Evolutionary conservation across 2,329 filamentous ascomycete genomes (phyloP).

Genomic region (Thelonectria rubi): DNA sequence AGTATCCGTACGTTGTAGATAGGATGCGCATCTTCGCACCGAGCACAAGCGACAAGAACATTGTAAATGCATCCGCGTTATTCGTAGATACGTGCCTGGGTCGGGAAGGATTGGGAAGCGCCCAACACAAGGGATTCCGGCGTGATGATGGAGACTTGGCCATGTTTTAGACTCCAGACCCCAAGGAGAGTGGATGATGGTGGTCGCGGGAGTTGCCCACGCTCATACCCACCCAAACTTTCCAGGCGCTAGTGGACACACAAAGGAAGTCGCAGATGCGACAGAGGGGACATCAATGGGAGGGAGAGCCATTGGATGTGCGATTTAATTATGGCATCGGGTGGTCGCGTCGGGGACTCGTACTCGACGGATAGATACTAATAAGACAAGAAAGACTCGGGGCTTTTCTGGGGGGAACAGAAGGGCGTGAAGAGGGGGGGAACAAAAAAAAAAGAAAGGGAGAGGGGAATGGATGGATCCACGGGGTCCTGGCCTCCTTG

Average conservation of each 20-base stretch:
- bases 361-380: conserved; percentile 12
- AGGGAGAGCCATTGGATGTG: too few species aligned
- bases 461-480: conserved; percentile 25
- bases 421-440: not conserved
- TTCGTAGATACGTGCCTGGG: too few species aligned
- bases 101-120: too few species aligned
- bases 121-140: too few species aligned
- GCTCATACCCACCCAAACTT: conserved; percentile 10
- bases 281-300: too few species aligned
- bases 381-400: conserved; percentile 10
- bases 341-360: too few species aligned
- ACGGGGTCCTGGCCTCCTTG: conserved; percentile 28
- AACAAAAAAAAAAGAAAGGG: not conserved
- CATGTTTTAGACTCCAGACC: conserved; percentile 4
- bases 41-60: not conserved
- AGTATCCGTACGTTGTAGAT: not conserved
- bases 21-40: not conserved
- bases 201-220: conserved; percentile 13
- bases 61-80: not conserved
- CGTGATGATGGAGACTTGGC: not conserved
- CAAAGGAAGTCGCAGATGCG: not conserved
- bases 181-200: not conserved
- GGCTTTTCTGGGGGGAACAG: conserved; percentile 1
- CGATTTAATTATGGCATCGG: too few species aligned
- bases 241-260: conserved; percentile 15